Conservation (phyloP, 1,284 basidiomycete genomes). For the Leccinum pseudoinsigne region DNA sequence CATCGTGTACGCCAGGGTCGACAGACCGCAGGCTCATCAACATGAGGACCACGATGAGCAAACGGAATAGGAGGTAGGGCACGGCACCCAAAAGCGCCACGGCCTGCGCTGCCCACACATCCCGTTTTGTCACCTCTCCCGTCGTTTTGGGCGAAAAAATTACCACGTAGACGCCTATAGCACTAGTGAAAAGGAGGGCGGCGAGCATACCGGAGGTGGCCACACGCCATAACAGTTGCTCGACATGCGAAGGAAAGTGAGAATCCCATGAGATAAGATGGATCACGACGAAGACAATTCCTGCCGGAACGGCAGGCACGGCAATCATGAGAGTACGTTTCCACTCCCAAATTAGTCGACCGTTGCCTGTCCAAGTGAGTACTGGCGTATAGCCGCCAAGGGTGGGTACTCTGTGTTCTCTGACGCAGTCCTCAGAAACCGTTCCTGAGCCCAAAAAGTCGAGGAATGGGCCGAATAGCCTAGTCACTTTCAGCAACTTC, state of each 20-base stretch:
- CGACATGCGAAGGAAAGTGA: neutral
- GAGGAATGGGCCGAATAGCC: neutral
- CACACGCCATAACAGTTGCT: neutral
- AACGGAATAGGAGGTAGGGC: neutral
- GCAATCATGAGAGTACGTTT: neutral
- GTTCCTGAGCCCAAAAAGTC: neutral
- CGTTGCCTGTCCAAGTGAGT: neutral
- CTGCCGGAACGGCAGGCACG: neutral
- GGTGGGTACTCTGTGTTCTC: neutral
- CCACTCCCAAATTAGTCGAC: neutral
- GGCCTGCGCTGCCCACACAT: neutral
- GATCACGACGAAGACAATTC: neutral
- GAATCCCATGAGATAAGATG: neutral
- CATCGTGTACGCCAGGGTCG: neutral
- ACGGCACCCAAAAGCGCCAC: neutral
- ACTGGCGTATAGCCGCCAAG: neutral
- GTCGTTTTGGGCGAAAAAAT: neutral
- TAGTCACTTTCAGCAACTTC: neutral
- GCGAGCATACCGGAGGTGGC: neutral
- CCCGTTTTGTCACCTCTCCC: too few relatives aligned
- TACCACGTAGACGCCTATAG: neutral
- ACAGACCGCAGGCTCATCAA: neutral
- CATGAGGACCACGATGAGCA: neutral
- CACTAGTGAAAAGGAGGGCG: neutral
- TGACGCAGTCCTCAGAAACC: neutral